Conservation (phyloP, 2,329 filamentous ascomycete genomes). For the Myriosclerotinia curreyana region DNA sequence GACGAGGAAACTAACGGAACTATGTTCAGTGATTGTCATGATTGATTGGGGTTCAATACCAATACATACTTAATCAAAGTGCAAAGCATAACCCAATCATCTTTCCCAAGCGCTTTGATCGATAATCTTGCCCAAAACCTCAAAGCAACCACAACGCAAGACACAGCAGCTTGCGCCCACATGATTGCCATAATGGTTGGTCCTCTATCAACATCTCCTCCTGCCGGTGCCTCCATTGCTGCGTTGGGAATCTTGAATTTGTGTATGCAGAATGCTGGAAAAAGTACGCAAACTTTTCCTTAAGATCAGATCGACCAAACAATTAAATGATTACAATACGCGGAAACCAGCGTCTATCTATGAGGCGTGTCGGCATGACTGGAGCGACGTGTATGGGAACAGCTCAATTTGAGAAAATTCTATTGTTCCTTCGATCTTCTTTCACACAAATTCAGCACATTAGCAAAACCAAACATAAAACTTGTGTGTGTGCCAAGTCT, state of each 20-base stretch:
- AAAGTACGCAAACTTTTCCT: too few relatives aligned
- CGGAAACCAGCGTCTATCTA: not conserved
- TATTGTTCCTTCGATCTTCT: too few relatives aligned
- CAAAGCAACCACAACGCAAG: not conserved
- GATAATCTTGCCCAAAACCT: not conserved
- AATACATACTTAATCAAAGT: slow-evolving; percentile 8
- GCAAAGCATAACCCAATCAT: slow-evolving; percentile 6
- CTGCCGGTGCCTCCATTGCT: not conserved
- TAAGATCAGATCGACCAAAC: not conserved
- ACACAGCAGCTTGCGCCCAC: not conserved
- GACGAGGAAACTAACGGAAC: not conserved
- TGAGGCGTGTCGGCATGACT: not conserved
- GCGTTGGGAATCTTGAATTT: too few relatives aligned
- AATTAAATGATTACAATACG: not conserved
- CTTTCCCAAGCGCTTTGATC: not conserved
- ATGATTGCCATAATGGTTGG: slow-evolving; percentile 2
- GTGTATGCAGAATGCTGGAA: too few relatives aligned
- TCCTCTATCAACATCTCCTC: not conserved
- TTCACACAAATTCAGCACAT: too few relatives aligned
- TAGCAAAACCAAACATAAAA: too few relatives aligned
- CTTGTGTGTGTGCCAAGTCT: too few relatives aligned
- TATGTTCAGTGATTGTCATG: not conserved
- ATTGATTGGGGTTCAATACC: not conserved
- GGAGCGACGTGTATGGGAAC: not conserved
- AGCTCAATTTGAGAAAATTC: too few relatives aligned